Percentiles rank a stretch among this genome's conserved stretches.
Conservation (phyloP, 2,329 filamentous ascomycete genomes). For the Polychaeton citri region DNA sequence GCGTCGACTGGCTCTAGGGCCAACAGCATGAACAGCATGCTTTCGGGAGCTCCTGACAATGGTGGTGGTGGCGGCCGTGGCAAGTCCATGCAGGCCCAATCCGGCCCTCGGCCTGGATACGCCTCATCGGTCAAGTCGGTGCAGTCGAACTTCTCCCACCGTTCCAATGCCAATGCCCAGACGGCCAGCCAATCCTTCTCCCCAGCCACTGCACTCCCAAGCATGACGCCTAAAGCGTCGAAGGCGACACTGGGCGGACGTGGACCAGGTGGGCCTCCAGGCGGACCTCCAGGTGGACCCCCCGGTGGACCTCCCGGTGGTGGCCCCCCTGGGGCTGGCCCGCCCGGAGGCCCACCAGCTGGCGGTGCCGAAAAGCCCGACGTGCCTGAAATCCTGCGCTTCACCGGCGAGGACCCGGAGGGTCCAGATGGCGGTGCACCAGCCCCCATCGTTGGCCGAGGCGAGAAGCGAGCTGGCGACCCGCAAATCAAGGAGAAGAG, state of each 20-base stretch:
- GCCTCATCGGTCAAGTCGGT: neutral
- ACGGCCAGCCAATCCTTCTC: neutral
- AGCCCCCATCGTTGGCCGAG: neutral
- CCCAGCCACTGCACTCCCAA: neutral
- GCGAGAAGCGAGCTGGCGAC: neutral
- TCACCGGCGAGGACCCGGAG: neutral
- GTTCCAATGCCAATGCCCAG: neutral
- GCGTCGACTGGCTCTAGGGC: neutral
- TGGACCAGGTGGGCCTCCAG: neutral
- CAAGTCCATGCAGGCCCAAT: neutral
- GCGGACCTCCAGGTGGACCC: neutral
- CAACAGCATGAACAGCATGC: neutral
- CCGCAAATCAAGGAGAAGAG: neutral
- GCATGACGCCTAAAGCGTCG: neutral
- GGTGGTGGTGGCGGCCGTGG: neutral
- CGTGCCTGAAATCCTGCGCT: neutral
- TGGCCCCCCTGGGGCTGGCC: neutral
- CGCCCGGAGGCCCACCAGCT: neutral
- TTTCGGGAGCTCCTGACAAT: neutral
- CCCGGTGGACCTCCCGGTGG: neutral
- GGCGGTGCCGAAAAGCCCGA: neutral
- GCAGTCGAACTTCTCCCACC: neutral
- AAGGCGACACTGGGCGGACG: neutral
- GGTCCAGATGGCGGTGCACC: neutral
- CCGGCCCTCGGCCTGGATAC: neutral